Conservation (phyloP, 345 rosid genomes). For the Cardamine resedifolia region DNA sequence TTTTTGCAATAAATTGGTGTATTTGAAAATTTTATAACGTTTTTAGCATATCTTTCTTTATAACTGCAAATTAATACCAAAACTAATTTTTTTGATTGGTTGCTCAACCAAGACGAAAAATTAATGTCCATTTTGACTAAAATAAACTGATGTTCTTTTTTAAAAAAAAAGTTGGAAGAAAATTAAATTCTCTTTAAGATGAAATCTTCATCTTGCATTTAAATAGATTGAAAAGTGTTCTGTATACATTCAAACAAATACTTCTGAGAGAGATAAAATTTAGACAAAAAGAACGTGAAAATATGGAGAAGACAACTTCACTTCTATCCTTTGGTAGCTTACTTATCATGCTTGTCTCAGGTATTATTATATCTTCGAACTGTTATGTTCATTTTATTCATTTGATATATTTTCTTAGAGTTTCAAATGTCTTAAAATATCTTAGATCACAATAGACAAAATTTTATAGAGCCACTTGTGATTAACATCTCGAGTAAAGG, state of each 20-base stretch:
- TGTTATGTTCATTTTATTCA: neutral
- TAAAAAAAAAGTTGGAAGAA: no score
- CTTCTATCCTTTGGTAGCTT: neutral
- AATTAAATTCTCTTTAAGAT: neutral
- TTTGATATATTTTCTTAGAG: neutral
- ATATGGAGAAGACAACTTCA: conserved; percentile 1
- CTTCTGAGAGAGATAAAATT: neutral
- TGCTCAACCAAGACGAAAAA: neutral
- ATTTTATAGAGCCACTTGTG: neutral
- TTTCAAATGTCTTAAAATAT: neutral
- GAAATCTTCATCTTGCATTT: neutral
- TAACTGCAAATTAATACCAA: no score
- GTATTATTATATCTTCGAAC: neutral
- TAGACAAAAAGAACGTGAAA: neutral
- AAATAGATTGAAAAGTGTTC: neutral
- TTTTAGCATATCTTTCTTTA: neutral
- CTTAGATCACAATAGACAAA: neutral
- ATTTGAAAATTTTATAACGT: neutral
- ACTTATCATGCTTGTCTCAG: conserved; percentile 17
- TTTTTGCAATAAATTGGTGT: neutral
- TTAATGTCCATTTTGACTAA: neutral
- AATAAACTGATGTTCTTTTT: neutral
- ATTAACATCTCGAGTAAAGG: neutral
- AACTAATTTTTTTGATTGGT: neutral
- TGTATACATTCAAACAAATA: neutral